Conservation (phyloP, 164 flowering plant species). For the Dillenia turbinata region DNA sequence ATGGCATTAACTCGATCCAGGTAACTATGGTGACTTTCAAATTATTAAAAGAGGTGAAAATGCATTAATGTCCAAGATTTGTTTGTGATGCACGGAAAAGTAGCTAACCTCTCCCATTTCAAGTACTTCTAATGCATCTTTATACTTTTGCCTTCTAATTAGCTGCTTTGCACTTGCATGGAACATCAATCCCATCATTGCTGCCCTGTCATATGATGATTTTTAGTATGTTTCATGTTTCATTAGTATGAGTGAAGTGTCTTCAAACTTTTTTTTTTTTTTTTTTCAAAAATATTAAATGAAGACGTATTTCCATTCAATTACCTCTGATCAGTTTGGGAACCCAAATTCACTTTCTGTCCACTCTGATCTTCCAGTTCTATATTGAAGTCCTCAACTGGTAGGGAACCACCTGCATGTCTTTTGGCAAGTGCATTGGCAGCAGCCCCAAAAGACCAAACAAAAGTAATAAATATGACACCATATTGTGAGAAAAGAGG, state of each 20-base stretch:
- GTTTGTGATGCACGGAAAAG: neutral
- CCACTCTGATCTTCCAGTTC: constrained; percentile 94
- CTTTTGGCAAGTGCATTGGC: constrained; percentile 61
- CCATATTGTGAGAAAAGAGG: too few relatives aligned
- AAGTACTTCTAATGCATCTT: constrained; percentile 92
- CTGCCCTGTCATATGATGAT: constrained; percentile 46
- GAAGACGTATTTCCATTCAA: neutral
- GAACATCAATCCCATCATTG: constrained; percentile 97
- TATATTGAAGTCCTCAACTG: constrained; percentile 68
- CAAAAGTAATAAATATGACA: too few relatives aligned
- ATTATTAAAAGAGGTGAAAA: too few relatives aligned
- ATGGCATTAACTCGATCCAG: too few relatives aligned
- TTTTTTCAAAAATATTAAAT: neutral
- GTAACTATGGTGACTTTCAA: too few relatives aligned
- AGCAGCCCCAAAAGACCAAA: constrained; percentile 55
- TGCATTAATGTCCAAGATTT: too few relatives aligned
- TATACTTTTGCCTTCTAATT: constrained; percentile 44
- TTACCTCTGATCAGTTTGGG: constrained; percentile 83
- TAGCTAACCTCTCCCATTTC: constrained; percentile 85
- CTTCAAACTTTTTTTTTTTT: too few relatives aligned
- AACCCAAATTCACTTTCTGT: constrained; percentile 61
- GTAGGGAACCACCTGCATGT: constrained; percentile 74
- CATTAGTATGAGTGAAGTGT: neutral
- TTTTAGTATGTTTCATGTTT: neutral
- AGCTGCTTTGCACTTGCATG: constrained; percentile 71